Base-by-base conservation (phyloP, 805 yeast genomes). In the Suhomyces kilbournensis region DNA sequence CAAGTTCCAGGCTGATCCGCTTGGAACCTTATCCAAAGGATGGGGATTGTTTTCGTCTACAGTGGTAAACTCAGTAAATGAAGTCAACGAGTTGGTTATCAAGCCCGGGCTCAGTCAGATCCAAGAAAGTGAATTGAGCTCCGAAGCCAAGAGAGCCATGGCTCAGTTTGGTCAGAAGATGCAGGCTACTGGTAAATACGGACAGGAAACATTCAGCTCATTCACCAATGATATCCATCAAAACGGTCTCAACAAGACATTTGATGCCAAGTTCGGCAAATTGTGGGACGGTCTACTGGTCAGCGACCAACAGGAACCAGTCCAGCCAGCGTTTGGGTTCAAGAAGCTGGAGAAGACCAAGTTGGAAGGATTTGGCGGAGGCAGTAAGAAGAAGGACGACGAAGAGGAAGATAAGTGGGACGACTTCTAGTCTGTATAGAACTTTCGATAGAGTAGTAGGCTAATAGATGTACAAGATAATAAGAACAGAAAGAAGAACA, bases 111-210 rank as follows among this genome's bases (percentile, higher is more conserved):
- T 90, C 66, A 84, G 84, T 64, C 91, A 88, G 63, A 77, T 94
- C 60, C 77, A 73, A 55, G 90, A 85, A 55, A 83, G 88, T 56
- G 98, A 94, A 53, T 69, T 89, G 44, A 83, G 96, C 22, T 75
- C 71, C 51, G 96, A 90, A 64, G 94, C 98, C 4, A 84, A 81
- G 56, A 82, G 90, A 60, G 98, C 98, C n/a, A 89, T 96, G 81
- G 86, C 90, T 53, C 97, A 94, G 75, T 94, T 93, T 73, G 97
- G 97, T 46, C 96, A 89, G 66, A 90, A 85, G 64, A 88, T 93
- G 74, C 96, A 88, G 67, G 96, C 91, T 59, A 90, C 97, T 0
- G 88, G 96, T 32, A 80, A 76, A 54, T 83, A 82, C 58, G 89
- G 96, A 25, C 84, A 83, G 50, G 86, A 85, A 57, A 84, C 86